Evolutionary conservation across 805 yeast species (phyloP), one percentile per base, ranked within the genome.

Genomic region (Pichia membranifaciens): DNA sequence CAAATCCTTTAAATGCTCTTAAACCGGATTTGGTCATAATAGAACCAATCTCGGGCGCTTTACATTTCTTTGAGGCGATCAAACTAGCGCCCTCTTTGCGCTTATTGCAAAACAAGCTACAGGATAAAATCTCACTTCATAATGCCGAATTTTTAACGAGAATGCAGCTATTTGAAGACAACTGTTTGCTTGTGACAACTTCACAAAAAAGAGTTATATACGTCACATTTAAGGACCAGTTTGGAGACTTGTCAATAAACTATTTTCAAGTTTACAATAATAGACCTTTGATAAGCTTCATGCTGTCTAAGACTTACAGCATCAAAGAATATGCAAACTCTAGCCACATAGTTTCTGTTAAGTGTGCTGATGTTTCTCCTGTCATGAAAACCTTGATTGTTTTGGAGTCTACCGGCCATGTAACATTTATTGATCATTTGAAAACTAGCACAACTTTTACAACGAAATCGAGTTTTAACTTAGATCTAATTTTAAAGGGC

Each of bases 1-100:
- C 91, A 3, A 64, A 78, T 6, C 74, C 76, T 4, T 79, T 81
- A 2, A 58, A 66, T 20, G 50, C 60, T 2, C 73, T 72, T 44
- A 62, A 70, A 15, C 91, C 95, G 0, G 96, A 96, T 9, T 65
- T 88, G 35, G 80, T 84, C 6, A 75, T 83, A 5, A 71, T 87
- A 18, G 78, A 82, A 57, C 69, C 82, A 0, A 60, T 70, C 17
- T 56, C 78, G 0, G 95, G 96, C 0, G 58, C 63, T 17, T 64
- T 85, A 41, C 73, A 75, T 22, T 89, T 82, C 62, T 84, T 83
- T 68, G 95, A 87, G 58, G 78, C 87, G 45, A 79, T 87, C 12
- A 82, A 78, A 52, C 77, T 77, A 49, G 85, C 88, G 0, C 81
- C 88, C 0, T 62, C 66, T 2, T 78, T 53, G 81, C 85, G 29